Conservation (phyloP, 768 basidiomycete genomes). For the Trametopsis cervina region DNA sequence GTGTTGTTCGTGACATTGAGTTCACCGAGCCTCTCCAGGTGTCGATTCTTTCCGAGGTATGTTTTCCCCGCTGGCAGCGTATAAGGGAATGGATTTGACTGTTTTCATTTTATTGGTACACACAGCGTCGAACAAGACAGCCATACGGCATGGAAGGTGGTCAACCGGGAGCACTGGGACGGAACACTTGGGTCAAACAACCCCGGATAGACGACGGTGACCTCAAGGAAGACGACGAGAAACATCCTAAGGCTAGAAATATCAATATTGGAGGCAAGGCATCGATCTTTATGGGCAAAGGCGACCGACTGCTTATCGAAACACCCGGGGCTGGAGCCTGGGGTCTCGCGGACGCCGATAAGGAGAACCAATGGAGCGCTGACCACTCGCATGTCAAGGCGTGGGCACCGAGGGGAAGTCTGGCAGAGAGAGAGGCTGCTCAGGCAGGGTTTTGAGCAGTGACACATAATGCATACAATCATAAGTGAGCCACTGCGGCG, state of each 20-base stretch:
- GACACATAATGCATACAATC: neutral
- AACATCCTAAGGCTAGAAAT: constrained; percentile 34
- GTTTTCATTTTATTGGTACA: neutral
- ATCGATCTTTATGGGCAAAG: constrained; percentile 82
- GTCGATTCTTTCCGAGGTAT: constrained; percentile 80
- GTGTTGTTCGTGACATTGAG: constrained; percentile 79
- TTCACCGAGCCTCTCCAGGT: constrained; percentile 78
- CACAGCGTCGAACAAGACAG: constrained; percentile 72
- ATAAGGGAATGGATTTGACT: neutral
- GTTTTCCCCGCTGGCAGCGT: constrained; percentile 3
- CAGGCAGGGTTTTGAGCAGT: constrained; percentile 50
- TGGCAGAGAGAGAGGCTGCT: constrained; percentile 36
- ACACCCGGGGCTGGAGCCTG: constrained; percentile 92
- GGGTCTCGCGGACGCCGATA: constrained; percentile 36
- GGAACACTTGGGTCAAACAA: constrained; percentile 84
- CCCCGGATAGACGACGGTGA: constrained; percentile 65
- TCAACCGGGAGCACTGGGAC: constrained; percentile 58
- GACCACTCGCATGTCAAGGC: constrained; percentile 29
- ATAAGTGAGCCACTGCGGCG: too few species aligned
- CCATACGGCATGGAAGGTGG: constrained; percentile 88
- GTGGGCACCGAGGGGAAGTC: constrained; percentile 70
- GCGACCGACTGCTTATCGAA: constrained; percentile 73
- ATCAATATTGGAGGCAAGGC: constrained; percentile 91
- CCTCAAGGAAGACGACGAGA: constrained; percentile 31
- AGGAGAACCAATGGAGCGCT: constrained; percentile 21